Conservation (phyloP, 2,329 filamentous ascomycete genomes). For the Calonectria henricotiae region DNA sequence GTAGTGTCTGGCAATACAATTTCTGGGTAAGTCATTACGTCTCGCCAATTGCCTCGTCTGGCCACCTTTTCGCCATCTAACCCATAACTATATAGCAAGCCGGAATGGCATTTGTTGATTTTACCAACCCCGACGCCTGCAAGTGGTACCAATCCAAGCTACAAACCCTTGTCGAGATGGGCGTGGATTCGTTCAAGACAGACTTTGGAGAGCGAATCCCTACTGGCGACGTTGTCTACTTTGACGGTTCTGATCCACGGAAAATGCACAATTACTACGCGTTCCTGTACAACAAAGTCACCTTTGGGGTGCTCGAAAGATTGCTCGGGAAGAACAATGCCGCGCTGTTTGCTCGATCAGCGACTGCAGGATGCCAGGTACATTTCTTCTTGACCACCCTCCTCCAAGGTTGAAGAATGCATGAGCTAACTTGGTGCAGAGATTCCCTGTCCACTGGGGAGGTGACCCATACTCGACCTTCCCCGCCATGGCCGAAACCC, state of each 20-base stretch:
- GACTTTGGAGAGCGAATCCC: constrained; percentile 84
- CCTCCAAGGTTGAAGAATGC: background rate
- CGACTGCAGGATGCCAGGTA: constrained; percentile 69
- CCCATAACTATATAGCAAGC: constrained; percentile 79
- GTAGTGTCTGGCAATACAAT: constrained; percentile 83
- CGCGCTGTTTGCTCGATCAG: constrained; percentile 77
- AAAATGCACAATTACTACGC: constrained; percentile 86
- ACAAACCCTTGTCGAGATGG: constrained; percentile 76
- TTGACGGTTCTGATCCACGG: constrained; percentile 75
- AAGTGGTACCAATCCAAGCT: constrained; percentile 77
- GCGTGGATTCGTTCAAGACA: constrained; percentile 82
- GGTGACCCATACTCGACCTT: constrained; percentile 83
- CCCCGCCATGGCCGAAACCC: constrained; percentile 80
- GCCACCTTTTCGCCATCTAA: background rate
- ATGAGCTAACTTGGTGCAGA: constrained; percentile 65
- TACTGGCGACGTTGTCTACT: constrained; percentile 72
- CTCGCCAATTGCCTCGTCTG: background rate
- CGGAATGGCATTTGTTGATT: constrained; percentile 82
- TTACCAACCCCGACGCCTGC: constrained; percentile 80
- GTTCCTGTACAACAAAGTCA: constrained; percentile 79
- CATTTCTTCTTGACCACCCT: too few relatives aligned
- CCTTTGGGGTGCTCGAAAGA: constrained; percentile 76
- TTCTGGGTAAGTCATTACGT: constrained; percentile 3
- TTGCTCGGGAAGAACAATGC: constrained; percentile 69
- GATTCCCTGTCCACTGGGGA: constrained; percentile 81